A percentile compares a stretch with the other conserved stretches of the same genome.
Evolutionary conservation across 805 yeast species (phyloP).

Genomic region (Limtongozyma cylindracea): DNA sequence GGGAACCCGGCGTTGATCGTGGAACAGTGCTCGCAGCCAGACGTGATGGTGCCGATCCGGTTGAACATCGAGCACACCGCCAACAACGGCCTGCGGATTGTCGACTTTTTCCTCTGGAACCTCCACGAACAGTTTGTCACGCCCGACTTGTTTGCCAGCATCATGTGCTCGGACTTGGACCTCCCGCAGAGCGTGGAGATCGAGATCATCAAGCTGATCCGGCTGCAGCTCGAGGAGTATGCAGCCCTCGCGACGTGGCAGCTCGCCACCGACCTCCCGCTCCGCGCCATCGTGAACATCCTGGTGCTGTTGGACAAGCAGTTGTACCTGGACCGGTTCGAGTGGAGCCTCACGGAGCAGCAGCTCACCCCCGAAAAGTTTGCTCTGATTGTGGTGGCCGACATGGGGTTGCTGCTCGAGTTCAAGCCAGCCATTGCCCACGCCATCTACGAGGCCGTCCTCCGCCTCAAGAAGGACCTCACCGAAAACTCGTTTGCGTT

Average conservation of each 20-base stretch:
- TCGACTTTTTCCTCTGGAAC: constrained; percentile 59
- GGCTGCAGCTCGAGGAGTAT: constrained; percentile 60
- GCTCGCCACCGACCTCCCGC: constrained; percentile 28
- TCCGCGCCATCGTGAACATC: constrained; percentile 57
- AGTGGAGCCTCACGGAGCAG: constrained; percentile 54
- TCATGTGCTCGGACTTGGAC: constrained; percentile 66
- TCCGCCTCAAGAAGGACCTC: constrained; percentile 60
- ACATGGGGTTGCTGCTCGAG: constrained; percentile 64
- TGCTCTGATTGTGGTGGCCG: constrained; percentile 62
- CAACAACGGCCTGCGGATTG: constrained; percentile 14
- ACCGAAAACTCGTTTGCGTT: constrained; percentile 26
- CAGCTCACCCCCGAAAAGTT: constrained; percentile 58
- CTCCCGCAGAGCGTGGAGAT: constrained; percentile 39
- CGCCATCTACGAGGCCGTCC: constrained; percentile 56
- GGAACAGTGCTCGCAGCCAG: too few species aligned
- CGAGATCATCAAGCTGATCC: constrained; percentile 44
- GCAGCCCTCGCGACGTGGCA: constrained; percentile 35
- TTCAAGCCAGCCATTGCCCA: constrained; percentile 79
- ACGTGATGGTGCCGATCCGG: constrained; percentile 38
- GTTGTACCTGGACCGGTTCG: constrained; percentile 76
- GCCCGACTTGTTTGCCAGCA: constrained; percentile 51
- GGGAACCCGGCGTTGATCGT: too few species aligned
- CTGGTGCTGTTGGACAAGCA: constrained; percentile 66
- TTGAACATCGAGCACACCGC: constrained; percentile 33
- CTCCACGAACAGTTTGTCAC: constrained; percentile 34